Evolutionary conservation across 305 asterid genomes (phyloP), one percentile per base, ranked within the genome.

Genomic region (Fraxinus greggii): DNA sequence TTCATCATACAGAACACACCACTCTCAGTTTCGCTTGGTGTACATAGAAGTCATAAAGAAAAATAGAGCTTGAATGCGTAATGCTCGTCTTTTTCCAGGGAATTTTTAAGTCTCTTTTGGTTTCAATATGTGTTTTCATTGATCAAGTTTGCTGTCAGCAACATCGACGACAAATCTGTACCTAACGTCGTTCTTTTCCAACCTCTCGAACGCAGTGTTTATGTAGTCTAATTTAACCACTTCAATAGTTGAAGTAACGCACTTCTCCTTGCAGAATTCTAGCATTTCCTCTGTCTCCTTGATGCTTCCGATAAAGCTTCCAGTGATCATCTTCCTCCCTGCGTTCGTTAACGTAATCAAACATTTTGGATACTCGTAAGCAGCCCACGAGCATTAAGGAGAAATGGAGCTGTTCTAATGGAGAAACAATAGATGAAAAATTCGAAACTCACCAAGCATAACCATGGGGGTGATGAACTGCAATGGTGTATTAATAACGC

Each of bases 151-250:
- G 98, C 98, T 95, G 65, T 97, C 99, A 0, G 91, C 97, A 61
- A 96, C 95, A 82, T 96, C 99, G 3, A 96, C 94, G 9, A 94
- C 99, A 48, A 96, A 96, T 81, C 99, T 83, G 79, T 96, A 96
- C 40, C 99, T 87, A 32, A 96, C 99, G 8, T 96, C 99, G 70
- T 94, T 96, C 89, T 94, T 96, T 83, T 91, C 98, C 81, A 96
- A 87, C 91, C 99, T 90, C 79, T 94, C 92, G 13, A 96, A 77
- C 0, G 99, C 99, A 3, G 92, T 90, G 85, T 96, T 96, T 61
- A 94, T 81, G 36, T 94, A 93, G 75, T 94, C 99, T 94, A 96
- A 90, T 86, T 94, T 96, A 85, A 96, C 97, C 0, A 88, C 83
- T 84, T 96, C 99, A 35, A 96, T 93, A 78, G 84, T 92, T 63